Evolutionary conservation across 176 grass and related monocot genomes (phyloP), one percentile per base, ranked within the genome.

Genomic region (Oryza glaberrima): DNA sequence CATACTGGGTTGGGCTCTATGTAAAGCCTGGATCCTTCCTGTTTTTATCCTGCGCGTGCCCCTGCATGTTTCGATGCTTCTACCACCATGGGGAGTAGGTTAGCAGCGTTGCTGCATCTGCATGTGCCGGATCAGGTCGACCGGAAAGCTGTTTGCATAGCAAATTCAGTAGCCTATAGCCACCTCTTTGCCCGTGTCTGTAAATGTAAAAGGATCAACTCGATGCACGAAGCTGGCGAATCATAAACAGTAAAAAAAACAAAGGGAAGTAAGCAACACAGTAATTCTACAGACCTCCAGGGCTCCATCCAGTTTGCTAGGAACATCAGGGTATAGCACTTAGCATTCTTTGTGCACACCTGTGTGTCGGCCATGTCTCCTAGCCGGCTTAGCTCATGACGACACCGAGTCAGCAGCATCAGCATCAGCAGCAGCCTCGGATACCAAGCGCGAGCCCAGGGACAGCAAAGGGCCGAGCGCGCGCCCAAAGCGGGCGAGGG

Each of bases 401-500:
- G 14, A 22, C 74, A 40, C 38, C 38, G 38, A 40, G 38, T 5
- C 38, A 36, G 38, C 7, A 43, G 2, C 61, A 32, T 32, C 30
- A 30, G 46, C 72, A 41, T 26, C 30, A 23, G 58, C 58, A 63
- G 30, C 30, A 32, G 75, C 89, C 89, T 91, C 38, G 85, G 85
- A 91, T 91, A 70, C 89, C 85, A 84, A n/a, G 49, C 44, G 73
- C 45, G 13, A 73, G 79, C 73, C 73, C 82, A 78, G 56, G 73
- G 88, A 82, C 69, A 70, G 65, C 79, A 76, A 23, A 74, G 60
- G 79, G 41, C 52, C 46, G 67, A 65, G 40, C 79, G 48, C 80
- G 78, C 80, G 79, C 20, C 69, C 84, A 90, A 87, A 90, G 84
- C 34, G 79, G 74, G 9, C 30, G 75, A 48, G 9, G 49, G 60